Evolutionary conservation across 352 stramenopile species (phyloP), one percentile per base, ranked within the genome.

Genomic region (Globisporangium carolinianum): DNA sequence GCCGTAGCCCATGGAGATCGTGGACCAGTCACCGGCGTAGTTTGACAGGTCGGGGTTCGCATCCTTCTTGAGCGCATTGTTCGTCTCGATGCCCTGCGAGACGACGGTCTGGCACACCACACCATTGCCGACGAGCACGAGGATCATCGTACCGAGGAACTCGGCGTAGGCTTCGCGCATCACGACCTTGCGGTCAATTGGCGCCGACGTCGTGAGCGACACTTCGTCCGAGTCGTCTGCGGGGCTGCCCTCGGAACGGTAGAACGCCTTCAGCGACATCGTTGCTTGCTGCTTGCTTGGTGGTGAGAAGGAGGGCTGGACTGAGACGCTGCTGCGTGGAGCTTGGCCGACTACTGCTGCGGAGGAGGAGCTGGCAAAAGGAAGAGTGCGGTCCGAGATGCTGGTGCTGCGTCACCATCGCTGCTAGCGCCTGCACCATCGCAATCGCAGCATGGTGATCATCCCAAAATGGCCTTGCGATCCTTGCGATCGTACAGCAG

Each of bases 11-110:
- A 89, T 66, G 17, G 77, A 82, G 57, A 89, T 86, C 39, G 77
- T 87, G 6, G 74, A 72, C 75, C 79, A 89, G 62, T 87, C 75
- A 11, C 79, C 79, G 4, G 79, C 79, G 64, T 79, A 83, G 53
- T 60, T 79, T 42, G 76, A 76, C 14, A 76, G 38, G 17, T 83
- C 66, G 4, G 69, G 62, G 51, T 75, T 81, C 15, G 61, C 65
- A 46, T 78, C 63, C 12, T 79, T 79, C 63, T 77, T 77, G 36
- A 74, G 52, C 8, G 76, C 75, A 37, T 78, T 75, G 57, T 66
- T 74, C 24, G 66, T 64, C 52, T 86, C 72, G 47, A 86, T 75
- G n/a, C 75, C 73, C 52, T 86, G 76, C 15, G 76, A 86, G 24
- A 87, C 63, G 35, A 83, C 76, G 0, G 74, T 83, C 60, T 90